A percentile compares a stretch with the other conserved stretches of the same genome.
Conservation (phyloP, 108 stramenopile genomes). For the Fistulifera pelliculosa region DNA sequence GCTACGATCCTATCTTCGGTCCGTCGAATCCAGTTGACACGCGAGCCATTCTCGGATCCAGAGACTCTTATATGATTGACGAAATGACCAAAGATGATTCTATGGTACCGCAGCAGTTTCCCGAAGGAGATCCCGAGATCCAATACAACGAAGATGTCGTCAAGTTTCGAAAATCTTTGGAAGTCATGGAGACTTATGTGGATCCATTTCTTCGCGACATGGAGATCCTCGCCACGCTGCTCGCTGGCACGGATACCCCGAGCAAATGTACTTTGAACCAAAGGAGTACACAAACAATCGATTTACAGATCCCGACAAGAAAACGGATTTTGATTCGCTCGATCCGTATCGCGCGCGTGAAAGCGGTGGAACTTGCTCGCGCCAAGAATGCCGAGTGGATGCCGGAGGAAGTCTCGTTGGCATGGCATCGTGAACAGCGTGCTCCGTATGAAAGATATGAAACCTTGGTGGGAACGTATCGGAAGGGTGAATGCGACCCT, state of each 20-base stretch:
- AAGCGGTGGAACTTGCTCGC: conserved; percentile 70
- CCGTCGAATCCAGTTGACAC: conserved; percentile 66
- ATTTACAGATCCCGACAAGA: conserved; percentile 53
- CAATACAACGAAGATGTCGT: conserved; percentile 51
- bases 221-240: conserved; percentile 55
- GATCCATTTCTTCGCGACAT: conserved; percentile 49
- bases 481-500: conserved; percentile 43
- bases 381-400: conserved; percentile 82
- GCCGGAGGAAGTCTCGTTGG: conserved; percentile 43
- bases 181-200: conserved; percentile 65
- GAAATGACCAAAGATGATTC: conserved; percentile 41
- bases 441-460: conserved; percentile 50
- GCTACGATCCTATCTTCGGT: conserved; percentile 69
- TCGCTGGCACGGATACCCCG: conserved; percentile 79
- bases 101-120: conserved; percentile 41
- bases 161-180: conserved; percentile 55
- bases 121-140: conserved; percentile 50
- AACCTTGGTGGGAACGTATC: conserved; percentile 61
- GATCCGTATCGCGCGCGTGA: conserved; percentile 48
- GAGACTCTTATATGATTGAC: conserved; percentile 69
- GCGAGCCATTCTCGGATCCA: conserved; percentile 54
- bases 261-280: conserved; percentile 38
- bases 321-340: conserved; percentile 60
- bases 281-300: conserved; percentile 72
- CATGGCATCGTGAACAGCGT: conserved; percentile 40